Evolutionary conservation across 2,329 filamentous ascomycete genomes (phyloP), one percentile per base, ranked within the genome.

Genomic region (Diaporthe velutina): DNA sequence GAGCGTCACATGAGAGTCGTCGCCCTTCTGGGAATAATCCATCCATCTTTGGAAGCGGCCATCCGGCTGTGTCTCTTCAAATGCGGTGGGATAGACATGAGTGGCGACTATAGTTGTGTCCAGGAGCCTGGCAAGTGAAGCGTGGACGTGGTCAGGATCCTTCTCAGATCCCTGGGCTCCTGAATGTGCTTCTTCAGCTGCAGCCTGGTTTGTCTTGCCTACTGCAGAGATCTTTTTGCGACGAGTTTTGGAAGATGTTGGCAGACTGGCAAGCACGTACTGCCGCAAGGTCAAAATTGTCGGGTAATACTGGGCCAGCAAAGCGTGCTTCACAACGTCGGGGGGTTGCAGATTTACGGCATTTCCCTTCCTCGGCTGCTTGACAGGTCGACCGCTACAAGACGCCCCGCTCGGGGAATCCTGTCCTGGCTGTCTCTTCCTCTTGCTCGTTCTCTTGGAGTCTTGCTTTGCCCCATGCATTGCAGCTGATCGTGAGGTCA

Each of bases 81-180:
- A 45, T 9, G 80, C 77, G 28, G 84, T 84, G 82, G 45, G 82
- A 76, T 68, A 25, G 25, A 35, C 55, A 25, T 45, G 48, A 33
- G 88, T 82, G 45, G 93, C 93, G 54, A 98, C 88, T 22, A 97
- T 82, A 1, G 91, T 92, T 1, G 88, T 88, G 83, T 97, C 94
- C 45, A 98, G 90, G 35, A 96, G 83, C 3, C 81, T 80, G 6
- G 86, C 87, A 15, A 96, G 81, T 40, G 82, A 22, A 78, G 77
- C 75, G 89, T 87, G 9, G 80, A 71, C 17, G 38, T 64, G n/a
- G 28, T 42, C 25, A 33, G 67, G 67, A 12, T 52, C 52, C 3
- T 50, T 22, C 10, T 38, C 61, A 50, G 68, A 33, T 35, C n/a
- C 40, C 17, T 58, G 57, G 60, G 35, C 50, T 40, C 45, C 22